Evolutionary conservation across 768 basidiomycete genomes (phyloP), one percentile per base, ranked within the genome.

Genomic region (Boletus coccyginus): DNA sequence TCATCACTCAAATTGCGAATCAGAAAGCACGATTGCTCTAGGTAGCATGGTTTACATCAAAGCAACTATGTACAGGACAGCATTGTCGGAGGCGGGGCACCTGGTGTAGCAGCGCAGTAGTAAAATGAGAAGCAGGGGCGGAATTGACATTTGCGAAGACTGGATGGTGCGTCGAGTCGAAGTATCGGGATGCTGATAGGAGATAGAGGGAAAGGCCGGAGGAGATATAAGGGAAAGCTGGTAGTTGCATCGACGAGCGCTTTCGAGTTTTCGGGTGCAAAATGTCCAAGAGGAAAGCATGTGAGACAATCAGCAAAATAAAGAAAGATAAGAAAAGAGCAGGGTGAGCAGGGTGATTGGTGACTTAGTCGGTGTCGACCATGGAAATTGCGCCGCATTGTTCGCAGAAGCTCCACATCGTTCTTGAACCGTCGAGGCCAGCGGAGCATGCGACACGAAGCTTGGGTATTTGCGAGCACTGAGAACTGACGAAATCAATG

Each of bases 361-460:
- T 21, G 36, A 49, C 16, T 63, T 74, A 87, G 72, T 88, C 86
- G 73, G 79, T 79, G 67, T 91, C 87, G 73, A 92, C 87, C 86
- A 91, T 91, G 59, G 89, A 89, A 71, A 92, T 91, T 55, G 90
- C 87, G 72, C 90, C 90, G 70, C 90, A 92, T 76, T 90, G 80
- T 78, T 91, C 90, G 71, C 90, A 92, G 69, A 88, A 86, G 65
- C 85, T 86, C 90, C 90, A 92, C 88, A 92, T 91, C 17, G 88
- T 85, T 55, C 71, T 70, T 68, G 81, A 82, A 58, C 90, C 90
- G 60, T 84, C 83, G 57, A 78, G 72, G 52, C 87, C 83, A 19
- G 88, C 71, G 35, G 88, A 83, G 64, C 90, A 91, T 35, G 90
- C 88, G 56, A 92, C 78, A 60, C 88, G 85, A 62, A 92, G 80